Conservation (phyloP, 345 rosid species). For the Laguncularia racemosa region DNA sequence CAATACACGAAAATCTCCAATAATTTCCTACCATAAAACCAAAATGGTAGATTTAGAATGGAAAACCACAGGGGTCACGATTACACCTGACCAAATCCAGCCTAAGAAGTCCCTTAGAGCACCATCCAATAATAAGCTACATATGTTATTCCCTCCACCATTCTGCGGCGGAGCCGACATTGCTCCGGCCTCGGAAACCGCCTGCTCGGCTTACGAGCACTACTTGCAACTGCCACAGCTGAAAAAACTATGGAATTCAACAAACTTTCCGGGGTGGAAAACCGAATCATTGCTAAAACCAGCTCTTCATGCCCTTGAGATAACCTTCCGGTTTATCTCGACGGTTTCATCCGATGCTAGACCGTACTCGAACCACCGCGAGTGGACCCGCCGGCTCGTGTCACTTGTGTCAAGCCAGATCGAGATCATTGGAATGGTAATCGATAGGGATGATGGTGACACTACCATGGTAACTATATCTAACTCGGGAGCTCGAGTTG, state of each 20-base stretch:
- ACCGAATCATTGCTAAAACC: constrained; percentile 62
- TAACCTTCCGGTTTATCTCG: constrained; percentile 73
- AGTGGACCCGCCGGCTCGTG: constrained; percentile 73
- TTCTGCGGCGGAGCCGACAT: constrained; percentile 34
- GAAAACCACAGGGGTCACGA: constrained; percentile 33
- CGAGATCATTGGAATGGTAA: constrained; percentile 42
- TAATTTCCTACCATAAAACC: not conserved
- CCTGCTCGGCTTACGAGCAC: constrained; percentile 65
- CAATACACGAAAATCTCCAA: not conserved
- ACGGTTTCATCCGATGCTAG: constrained; percentile 65
- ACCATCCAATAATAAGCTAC: constrained; percentile 33
- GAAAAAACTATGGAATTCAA: constrained; percentile 36
- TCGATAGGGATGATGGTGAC: constrained; percentile 43
- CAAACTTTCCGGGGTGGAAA: constrained; percentile 56
- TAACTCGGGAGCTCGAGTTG: constrained; percentile 30
- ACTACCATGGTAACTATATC: constrained; percentile 37
- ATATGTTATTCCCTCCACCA: constrained; percentile 43
- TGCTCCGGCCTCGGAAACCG: constrained; percentile 36
- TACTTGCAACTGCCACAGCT: constrained; percentile 75
- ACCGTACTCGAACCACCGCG: constrained; percentile 60
- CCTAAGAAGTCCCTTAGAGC: constrained; percentile 37
- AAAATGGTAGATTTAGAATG: constrained; percentile 69
- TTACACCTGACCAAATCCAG: constrained; percentile 17
- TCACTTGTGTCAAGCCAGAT: constrained; percentile 56
- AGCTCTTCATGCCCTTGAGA: constrained; percentile 70